Evolutionary conservation across 768 basidiomycete species (phyloP).

Genomic region (Leucosporidium yakuticum): DNA sequence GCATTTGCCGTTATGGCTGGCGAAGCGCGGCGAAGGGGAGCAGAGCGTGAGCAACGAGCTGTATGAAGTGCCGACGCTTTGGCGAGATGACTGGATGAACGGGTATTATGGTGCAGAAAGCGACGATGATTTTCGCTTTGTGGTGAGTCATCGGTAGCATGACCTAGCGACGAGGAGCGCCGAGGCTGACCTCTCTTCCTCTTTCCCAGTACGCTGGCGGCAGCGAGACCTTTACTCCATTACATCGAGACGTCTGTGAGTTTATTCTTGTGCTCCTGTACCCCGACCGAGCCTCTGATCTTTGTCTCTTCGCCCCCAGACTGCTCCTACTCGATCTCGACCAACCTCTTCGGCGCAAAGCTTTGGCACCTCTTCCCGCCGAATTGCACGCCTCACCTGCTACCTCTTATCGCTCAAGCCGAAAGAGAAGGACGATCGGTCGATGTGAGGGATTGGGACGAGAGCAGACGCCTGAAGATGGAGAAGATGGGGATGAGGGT

Average conservation of each 20-base stretch:
- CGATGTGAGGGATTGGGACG: slow-evolving; percentile 18
- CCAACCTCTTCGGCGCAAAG: slow-evolving; percentile 33
- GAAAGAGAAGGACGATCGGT: not conserved
- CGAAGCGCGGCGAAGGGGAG: not conserved
- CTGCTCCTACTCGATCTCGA: slow-evolving; percentile 37
- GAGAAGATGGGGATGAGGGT: slow-evolving; percentile 10
- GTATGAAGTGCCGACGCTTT: slow-evolving; percentile 22
- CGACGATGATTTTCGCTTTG: slow-evolving; percentile 35
- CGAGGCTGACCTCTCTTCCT: not conserved
- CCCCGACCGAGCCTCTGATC: not conserved
- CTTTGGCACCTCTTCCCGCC: slow-evolving; percentile 36
- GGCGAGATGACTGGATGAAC: slow-evolving; percentile 38
- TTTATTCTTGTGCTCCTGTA: not conserved
- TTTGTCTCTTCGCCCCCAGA: slow-evolving; percentile 10
- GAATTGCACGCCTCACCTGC: not conserved
- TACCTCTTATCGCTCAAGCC: slow-evolving; percentile 1
- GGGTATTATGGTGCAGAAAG: slow-evolving; percentile 12
- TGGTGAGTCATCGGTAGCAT: slow-evolving; percentile 7
- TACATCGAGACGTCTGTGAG: slow-evolving; percentile 38
- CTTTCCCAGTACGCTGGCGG: slow-evolving; percentile 29
- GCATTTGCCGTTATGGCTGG: slow-evolving; percentile 26
- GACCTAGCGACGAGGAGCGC: too few relatives aligned
- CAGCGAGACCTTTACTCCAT: slow-evolving; percentile 22
- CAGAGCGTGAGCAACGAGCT: slow-evolving; percentile 6
- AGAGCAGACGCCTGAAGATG: not conserved